phyloP scores from a whole-genome alignment of 1,284 basidiomycete genomes.

The Cutaneotrichosporon cyanovorans region DNA sequence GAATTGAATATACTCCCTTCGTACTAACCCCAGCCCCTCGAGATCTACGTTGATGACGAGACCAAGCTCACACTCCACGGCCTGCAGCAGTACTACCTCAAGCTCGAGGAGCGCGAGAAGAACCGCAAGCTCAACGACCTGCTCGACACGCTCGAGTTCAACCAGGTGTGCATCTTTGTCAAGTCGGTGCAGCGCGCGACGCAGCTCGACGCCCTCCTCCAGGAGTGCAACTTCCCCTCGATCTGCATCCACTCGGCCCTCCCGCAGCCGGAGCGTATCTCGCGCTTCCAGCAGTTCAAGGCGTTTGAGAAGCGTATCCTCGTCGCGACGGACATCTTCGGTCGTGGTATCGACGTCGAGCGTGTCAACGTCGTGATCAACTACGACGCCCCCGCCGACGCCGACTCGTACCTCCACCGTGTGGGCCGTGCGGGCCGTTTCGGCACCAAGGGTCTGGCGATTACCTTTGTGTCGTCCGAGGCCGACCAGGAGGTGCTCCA shows the following conservation, averaged over 20 bases:
- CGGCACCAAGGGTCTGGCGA: constrained; percentile 98
- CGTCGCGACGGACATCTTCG: constrained; percentile 96
- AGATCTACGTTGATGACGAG: constrained; percentile 99
- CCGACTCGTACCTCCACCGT: constrained; percentile 96
- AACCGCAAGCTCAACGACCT: constrained; percentile 97
- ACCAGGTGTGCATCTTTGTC: constrained; percentile 99
- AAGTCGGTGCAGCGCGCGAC: constrained; percentile 96
- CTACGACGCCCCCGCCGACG: constrained; percentile 92
- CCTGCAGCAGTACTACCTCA: constrained; percentile 97
- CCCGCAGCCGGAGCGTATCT: constrained; percentile 91
- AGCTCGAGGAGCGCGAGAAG: constrained; percentile 89
- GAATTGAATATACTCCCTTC: too few species aligned
- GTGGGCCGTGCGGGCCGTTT: constrained; percentile 99
- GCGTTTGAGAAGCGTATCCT: constrained; percentile 98
- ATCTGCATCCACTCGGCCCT: constrained; percentile 96
- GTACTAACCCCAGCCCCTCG: constrained; percentile 65
- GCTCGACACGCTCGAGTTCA: constrained; percentile 95
- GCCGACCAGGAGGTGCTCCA: constrained; percentile 83
- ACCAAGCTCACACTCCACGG: constrained; percentile 98
- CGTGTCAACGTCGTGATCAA: constrained; percentile 95
- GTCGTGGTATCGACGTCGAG: constrained; percentile 94
- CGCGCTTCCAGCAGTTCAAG: constrained; percentile 98
- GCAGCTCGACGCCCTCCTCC: constrained; percentile 89
- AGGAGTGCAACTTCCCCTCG: constrained; percentile 97
- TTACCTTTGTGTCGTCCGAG: constrained; percentile 90